These are phyloP conservation scores for Triticum aestivum DNA, from an alignment of 176 grass and related monocot species.

Conservation along the genomic window DNA sequence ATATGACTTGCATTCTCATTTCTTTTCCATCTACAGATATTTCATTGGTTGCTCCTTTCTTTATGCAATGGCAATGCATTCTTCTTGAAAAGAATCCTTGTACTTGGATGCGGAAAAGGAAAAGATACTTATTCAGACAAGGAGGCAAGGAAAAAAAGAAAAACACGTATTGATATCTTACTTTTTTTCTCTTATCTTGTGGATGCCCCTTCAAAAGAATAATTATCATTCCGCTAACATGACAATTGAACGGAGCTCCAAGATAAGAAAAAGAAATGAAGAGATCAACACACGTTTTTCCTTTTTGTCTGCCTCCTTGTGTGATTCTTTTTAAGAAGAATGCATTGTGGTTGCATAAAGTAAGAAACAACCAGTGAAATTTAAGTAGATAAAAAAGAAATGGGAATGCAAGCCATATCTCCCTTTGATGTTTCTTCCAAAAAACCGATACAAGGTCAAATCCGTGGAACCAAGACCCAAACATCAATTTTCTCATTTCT, in stretches of 20 bases:
- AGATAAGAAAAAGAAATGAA: no score
- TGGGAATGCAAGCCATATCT: neutral
- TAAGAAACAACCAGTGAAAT: neutral
- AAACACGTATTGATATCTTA: neutral
- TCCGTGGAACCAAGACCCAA: neutral
- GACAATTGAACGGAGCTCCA: no score
- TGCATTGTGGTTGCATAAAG: neutral
- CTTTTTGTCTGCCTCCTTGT: slow-evolving; percentile 24
- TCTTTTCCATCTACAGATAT: neutral
- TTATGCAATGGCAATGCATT: neutral
- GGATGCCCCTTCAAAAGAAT: no score
- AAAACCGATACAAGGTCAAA: neutral
- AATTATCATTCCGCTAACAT: no score
- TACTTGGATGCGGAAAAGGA: slow-evolving; percentile 36
- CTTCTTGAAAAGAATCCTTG: slow-evolving; percentile 17
- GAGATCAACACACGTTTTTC: neutral
- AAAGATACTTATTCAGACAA: slow-evolving; percentile 27
- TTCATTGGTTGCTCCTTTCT: neutral
- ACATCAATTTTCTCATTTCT: neutral
- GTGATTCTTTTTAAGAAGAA: slow-evolving; percentile 22
- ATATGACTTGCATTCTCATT: slow-evolving; percentile 3
- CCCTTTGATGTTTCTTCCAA: neutral
- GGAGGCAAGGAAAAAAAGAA: slow-evolving; percentile 20
- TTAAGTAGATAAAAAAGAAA: neutral
- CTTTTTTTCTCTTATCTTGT: no score